These are phyloP conservation scores for Furcasterigmium sp. DNA, from an alignment of 2,329 filamentous ascomycete species.

Conservation along the genomic window DNA sequence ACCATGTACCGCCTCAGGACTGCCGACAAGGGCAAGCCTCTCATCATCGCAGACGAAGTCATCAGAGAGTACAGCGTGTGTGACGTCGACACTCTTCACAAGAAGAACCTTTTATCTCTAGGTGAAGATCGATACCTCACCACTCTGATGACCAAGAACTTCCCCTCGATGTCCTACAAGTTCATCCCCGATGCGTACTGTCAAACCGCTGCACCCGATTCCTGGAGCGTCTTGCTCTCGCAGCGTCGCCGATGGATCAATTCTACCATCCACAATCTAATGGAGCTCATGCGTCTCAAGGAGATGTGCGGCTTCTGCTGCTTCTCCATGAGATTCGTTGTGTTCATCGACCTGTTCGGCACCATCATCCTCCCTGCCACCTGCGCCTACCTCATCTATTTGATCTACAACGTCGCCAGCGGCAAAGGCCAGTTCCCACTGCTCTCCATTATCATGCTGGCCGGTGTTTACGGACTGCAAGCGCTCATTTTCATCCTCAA, in stretches of 20 bases:
- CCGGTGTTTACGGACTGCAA: slow-evolving; percentile 89
- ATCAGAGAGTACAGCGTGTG: slow-evolving; percentile 86
- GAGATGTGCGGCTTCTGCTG: slow-evolving; percentile 98
- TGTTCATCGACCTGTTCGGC: slow-evolving; percentile 89
- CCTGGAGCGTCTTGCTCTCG: slow-evolving; percentile 91
- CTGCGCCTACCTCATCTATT: slow-evolving; percentile 77
- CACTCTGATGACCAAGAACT: slow-evolving; percentile 97
- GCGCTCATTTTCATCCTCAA: slow-evolving; percentile 95
- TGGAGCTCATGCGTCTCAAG: slow-evolving; percentile 82
- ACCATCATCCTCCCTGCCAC: slow-evolving; percentile 90
- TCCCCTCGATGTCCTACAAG: slow-evolving; percentile 93
- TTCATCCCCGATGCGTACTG: slow-evolving; percentile 92
- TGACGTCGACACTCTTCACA: slow-evolving; percentile 87
- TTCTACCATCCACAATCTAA: slow-evolving; percentile 94
- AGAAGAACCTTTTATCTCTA: slow-evolving; percentile 91
- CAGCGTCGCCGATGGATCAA: slow-evolving; percentile 99
- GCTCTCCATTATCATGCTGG: slow-evolving; percentile 85
- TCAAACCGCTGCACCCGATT: slow-evolving; percentile 87
- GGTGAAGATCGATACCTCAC: slow-evolving; percentile 97
- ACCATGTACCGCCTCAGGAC: slow-evolving; percentile 97
- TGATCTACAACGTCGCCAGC: slow-evolving; percentile 74
- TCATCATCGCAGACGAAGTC: slow-evolving; percentile 87
- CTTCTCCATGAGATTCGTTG: slow-evolving; percentile 96
- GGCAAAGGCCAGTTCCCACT: slow-evolving; percentile 71
- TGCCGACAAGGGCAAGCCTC: slow-evolving; percentile 85